Base-by-base conservation (phyloP, 768 basidiomycete species). In the Lactifluus volemus region DNA sequence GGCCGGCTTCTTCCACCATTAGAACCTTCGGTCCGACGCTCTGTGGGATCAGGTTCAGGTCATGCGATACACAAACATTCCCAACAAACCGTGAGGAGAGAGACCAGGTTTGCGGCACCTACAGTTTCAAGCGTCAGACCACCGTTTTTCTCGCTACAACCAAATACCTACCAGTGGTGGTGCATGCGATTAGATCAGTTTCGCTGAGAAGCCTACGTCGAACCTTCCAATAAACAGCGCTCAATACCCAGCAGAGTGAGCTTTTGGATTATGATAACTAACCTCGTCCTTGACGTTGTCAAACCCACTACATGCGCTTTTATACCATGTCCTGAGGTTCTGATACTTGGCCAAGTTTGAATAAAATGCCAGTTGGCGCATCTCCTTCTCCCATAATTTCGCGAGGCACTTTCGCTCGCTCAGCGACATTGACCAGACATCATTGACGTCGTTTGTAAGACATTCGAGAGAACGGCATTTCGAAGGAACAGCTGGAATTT, bases 1-100 rank as follows among this genome's bases (percentile, higher is more conserved):
- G 88, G 0, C 88, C 89, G 0, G 89, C 89, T 68, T 90, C 89
- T 69, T 91, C 88, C 0, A 90, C 84, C 50, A 89, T 72, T 52
- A 89, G 67, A 0, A 88, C 79, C 25, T 76, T 78, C 0, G 87
- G 87, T 4, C 69, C 73, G 5, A 88, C 67, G 11, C 80, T 79
- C 85, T 87, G 19, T 12, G 17, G 19, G 17, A 15, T 6, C 53
- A 5, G 67, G 51, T 56, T 17, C 12, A 51, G 9, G 1, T 32
- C 17, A 25, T 36, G 41, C 10, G 29, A 25, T 21, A 49, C 15
- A 38, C 21, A n/a, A 38, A 30, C 6, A 17, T 14, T 34, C 19
- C 4, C 10, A 5, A 58, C 72, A 42, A 42, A 84, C 86, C 69
- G 74, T 80, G 15, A 89, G 69, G 6, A 89, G 74, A 0, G 77